Conservation (phyloP, 495 filamentous ascomycete genomes). For the Poronia punctata region DNA sequence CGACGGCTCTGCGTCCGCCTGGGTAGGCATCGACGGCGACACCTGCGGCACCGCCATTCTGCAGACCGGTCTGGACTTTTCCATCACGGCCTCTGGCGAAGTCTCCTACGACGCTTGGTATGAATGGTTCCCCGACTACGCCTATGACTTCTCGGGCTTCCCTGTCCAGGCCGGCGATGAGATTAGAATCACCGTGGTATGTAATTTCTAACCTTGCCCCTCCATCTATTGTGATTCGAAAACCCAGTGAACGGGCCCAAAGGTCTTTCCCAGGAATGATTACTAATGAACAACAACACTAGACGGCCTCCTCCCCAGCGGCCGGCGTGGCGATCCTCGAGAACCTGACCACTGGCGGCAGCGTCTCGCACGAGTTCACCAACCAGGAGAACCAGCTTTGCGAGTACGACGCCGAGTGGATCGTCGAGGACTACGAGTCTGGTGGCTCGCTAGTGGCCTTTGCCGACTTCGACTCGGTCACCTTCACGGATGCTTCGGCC, state of each 20-base stretch:
- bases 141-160: slow-evolving; percentile 48
- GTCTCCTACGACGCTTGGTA: slow-evolving; percentile 53
- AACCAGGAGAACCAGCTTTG: slow-evolving; percentile 30
- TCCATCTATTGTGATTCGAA: too few relatives aligned
- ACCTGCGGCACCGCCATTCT: slow-evolving; percentile 53
- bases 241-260: too few relatives aligned
- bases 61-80: slow-evolving; percentile 56
- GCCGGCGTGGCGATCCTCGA: slow-evolving; percentile 48
- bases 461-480: slow-evolving; percentile 47
- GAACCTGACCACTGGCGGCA: slow-evolving; percentile 48
- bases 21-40: slow-evolving; percentile 58
- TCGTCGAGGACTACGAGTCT: slow-evolving; percentile 56
- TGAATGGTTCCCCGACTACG: slow-evolving; percentile 54
- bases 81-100: slow-evolving; percentile 25
- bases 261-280: slow-evolving; percentile 24
- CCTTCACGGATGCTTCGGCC: slow-evolving; percentile 38
- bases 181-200: slow-evolving; percentile 37
- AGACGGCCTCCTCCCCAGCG: slow-evolving; percentile 21
- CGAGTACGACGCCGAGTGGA: slow-evolving; percentile 56
- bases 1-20: slow-evolving; percentile 46
- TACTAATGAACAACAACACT: slow-evolving; percentile 13
- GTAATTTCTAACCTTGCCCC: neutral
- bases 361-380: slow-evolving; percentile 44
- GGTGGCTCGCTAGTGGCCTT: slow-evolving; percentile 44
- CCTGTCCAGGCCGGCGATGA: slow-evolving; percentile 45